Evolutionary conservation across 176 grass and related monocot species (phyloP), one percentile per base, ranked within the genome.

Genomic region (Secale cereale): DNA sequence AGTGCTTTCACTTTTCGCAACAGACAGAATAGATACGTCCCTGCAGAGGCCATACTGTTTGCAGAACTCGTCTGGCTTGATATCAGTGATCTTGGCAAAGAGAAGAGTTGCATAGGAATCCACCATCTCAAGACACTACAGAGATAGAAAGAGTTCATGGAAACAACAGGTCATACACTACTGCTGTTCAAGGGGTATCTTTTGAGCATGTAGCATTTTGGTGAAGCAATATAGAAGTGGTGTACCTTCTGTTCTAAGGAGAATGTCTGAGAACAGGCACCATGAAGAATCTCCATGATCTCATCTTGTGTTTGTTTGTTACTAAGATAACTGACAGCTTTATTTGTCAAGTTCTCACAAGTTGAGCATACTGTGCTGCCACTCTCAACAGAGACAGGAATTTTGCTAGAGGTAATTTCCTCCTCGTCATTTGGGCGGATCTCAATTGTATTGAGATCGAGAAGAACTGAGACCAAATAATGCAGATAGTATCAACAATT

Each of bases 101-200:
- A 98, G 79, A 39, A 91, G 68, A 33, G 85, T 65, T 88, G 90
- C 81, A 83, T 95, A 98, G 50, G 89, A 95, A 82, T 98, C 93
- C 59, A 95, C 88, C 85, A 95, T 67, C 36, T 86, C 77, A 86
- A 85, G 59, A 84, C 93, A 94, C 96, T 98, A 87, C 81, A 66
- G 40, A 59, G 10, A 85, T 50, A 87, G n/a, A 71, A 32, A 68
- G 20, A 26, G 30, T 73, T 29, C 33, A 61, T 27, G 23, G 10
- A 64, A 81, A 19, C 39, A 84, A 41, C 60, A 80, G 28, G 16
- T 6, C 8, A 54, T 10, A 29, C 4, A 27, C 19, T 78, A 15
- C 7, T 59, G 27, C 8, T 54, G 72, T 30, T 75, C 10, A 27
- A 14, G 5, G 43, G 12, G 25, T 16, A 50, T 8, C 3, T 75